These are phyloP conservation scores for Glycine latifolia DNA, from an alignment of 306 rosid species.

Conservation along the genomic window DNA sequence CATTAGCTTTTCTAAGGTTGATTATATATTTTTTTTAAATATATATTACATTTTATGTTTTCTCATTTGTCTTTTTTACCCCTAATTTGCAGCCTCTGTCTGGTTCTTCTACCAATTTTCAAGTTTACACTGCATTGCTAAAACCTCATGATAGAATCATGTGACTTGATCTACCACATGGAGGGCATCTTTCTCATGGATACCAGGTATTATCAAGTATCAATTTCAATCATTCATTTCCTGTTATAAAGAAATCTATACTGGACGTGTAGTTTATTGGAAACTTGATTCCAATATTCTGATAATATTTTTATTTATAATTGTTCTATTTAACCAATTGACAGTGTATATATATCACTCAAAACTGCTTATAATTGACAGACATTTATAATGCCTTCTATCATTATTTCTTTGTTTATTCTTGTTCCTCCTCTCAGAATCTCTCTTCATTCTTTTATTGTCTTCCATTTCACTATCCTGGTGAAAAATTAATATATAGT, in stretches of 20 bases:
- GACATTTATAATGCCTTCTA: neutral
- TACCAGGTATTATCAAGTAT: slow-evolving; percentile 32
- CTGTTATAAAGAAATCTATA: neutral
- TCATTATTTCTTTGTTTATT: slow-evolving; percentile 1
- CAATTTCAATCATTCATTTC: slow-evolving; percentile 21
- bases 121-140: too few species aligned
- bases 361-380: neutral
- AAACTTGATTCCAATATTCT: neutral
- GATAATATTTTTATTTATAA: too few species aligned
- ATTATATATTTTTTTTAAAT: neutral
- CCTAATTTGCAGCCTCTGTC: too few species aligned
- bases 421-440: neutral
- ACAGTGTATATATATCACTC: neutral
- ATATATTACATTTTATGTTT: slow-evolving; percentile 9
- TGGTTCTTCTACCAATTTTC: too few species aligned
- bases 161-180: too few species aligned
- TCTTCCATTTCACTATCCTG: slow-evolving; percentile 14
- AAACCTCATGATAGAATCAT: too few species aligned
- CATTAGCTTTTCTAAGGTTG: neutral
- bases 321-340: too few species aligned
- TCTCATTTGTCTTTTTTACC: neutral
- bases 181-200: too few species aligned
- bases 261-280: slow-evolving; percentile 7
- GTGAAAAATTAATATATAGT: neutral
- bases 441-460: neutral